Evolutionary conservation across 1,139 yeast genomes (phyloP), one percentile per base, ranked within the genome.

Genomic region (Candida frijolesensis): DNA sequence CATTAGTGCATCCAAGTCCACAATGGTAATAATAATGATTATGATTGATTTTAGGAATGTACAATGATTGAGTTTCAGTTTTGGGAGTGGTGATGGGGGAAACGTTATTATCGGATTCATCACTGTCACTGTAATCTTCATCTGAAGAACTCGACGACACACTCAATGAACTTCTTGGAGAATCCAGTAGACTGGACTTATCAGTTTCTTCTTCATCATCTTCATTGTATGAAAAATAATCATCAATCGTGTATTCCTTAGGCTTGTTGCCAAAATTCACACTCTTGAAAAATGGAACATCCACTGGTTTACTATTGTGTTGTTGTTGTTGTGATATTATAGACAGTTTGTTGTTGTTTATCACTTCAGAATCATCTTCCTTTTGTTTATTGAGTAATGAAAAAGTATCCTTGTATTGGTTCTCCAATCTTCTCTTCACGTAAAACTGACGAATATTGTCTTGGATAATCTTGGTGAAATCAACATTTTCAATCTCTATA

Each of bases 21-120:
- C 18, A 12, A 57, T 82, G 73, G 59, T 75, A 78, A 53, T 72
- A 76, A 55, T 30, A 41, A n/a, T 78, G 72, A 49, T 76, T 67
- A 69, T 43, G 49, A 22, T 53, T 53, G 10, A 74, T 70, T 54
- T 73, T 72, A 39, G 64, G 59, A 30, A 59, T 53, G 16, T 59
- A 51, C 27, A 59, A 49, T 33, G 62, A 48, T 29, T 67, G 56
- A 19, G 25, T 41, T 16, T 65, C 53, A 18, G 62, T 54, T 33
- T 62, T 57, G 18, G 64, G 61, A 5, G 55, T 45, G 9, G 51
- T 44, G 12, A 46, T 47, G 19, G 52, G 51, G 8, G 54, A 49
- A 14, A 34, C 50, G 16, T 50, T 46, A 27, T 47, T 52, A 22
- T 57, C 58, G 10, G 32, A 27, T 40, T 30, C 18, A 51, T 54